Evolutionary conservation across 1,139 yeast species (phyloP), one percentile per base, ranked within the genome.

Genomic region (Kurtzmaniella natalensis): DNA sequence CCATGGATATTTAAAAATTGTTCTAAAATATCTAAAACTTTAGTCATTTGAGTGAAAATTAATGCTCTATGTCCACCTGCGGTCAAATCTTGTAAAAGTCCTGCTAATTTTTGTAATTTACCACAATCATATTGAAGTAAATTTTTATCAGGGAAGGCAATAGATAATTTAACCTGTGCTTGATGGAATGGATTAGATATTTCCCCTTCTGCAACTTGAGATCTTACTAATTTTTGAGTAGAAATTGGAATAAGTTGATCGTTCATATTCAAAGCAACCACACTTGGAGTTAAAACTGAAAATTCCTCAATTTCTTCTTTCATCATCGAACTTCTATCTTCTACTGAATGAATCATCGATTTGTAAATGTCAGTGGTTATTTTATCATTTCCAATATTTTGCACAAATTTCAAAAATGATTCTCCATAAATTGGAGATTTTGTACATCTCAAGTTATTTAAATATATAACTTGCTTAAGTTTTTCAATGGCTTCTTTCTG

Each of bases 1-100:
- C 98, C 98, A 60, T 89, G 95, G 46, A 88, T 84, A 56, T 92
- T 94, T 56, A 94, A 67, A 53, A 94, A 94, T 51, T 86, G 94
- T 52, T 94, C 99, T 40, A 94, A 61, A 32, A 94, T 80, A 61
- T 94, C 98, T 55, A 94, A 68, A 13, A 94, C 97, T 51, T 86
- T 84, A 2, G 98, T 92, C 99, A 94, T 94, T 57, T 94, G 99
- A 0, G 99, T 94, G 63, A 94, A 94, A 38, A 94, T 92, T 44
- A 94, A 71, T 1, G 95, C 97, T 38, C 98, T 70, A 52, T 94
- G 98, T 0, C 97, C 97, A 33, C 78, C 78, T 22, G 86, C 79
- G 36, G 84, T 82, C 43, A 94, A 66, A 19, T 85, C 82, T 40
- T 84, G 87, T 37, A 94, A 59, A 34, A 94, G 63, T 4, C 62